Conservation (phyloP, 129 eudicot genomes). For the Silybum marianum region DNA sequence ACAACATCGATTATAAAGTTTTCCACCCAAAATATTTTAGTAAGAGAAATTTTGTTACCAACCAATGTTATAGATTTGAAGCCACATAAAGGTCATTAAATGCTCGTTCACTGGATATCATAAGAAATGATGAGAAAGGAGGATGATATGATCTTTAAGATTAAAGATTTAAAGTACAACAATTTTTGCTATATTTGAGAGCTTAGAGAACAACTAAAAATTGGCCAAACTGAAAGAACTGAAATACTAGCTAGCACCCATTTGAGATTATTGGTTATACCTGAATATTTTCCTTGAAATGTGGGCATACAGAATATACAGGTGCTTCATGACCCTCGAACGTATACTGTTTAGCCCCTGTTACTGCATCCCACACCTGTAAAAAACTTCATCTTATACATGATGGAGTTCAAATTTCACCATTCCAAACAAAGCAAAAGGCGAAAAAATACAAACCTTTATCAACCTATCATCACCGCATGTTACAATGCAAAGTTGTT, state of each 20-base stretch:
- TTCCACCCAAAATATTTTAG: background rate
- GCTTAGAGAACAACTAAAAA: background rate
- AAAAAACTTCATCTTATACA: constrained; percentile 8
- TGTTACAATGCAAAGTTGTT: constrained; percentile 70
- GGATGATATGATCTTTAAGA: no score
- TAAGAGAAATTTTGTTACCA: background rate
- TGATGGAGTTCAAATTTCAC: constrained; percentile 6
- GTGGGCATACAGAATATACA: constrained; percentile 86
- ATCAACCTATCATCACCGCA: constrained; percentile 91
- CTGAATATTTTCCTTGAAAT: constrained; percentile 81
- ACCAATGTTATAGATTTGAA: background rate
- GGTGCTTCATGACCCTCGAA: constrained; percentile 93
- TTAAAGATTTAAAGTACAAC: background rate
- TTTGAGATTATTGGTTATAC: constrained; percentile 30
- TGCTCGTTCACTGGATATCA: no score
- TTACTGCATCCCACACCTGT: constrained; percentile 87
- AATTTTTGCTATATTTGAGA: no score
- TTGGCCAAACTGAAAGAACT: background rate
- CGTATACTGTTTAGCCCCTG: constrained; percentile 61
- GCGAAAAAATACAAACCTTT: constrained; percentile 54
- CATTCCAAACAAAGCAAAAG: background rate
- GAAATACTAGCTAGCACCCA: background rate
- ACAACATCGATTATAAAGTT: background rate
- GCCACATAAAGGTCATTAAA: background rate
- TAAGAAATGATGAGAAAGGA: no score